Conservation (phyloP, 73 alveolate species). For the Paramecium biaurelia region DNA sequence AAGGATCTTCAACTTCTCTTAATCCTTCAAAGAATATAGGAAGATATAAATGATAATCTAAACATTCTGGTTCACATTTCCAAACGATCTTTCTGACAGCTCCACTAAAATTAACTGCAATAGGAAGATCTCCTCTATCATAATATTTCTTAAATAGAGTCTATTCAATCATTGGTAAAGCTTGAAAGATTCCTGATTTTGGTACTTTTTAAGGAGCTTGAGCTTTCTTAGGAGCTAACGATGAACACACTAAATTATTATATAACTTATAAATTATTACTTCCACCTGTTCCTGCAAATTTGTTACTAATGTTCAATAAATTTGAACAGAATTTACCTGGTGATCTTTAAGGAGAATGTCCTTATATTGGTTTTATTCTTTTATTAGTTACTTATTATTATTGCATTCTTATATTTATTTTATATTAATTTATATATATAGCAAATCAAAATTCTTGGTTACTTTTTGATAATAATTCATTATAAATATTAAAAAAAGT, state of each 20-base stretch:
- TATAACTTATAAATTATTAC: slow-evolving; percentile 4
- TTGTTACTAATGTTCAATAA: slow-evolving; percentile 54
- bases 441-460: background rate
- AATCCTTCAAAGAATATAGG: slow-evolving; percentile 98
- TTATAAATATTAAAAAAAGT: background rate
- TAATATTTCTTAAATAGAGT: slow-evolving; percentile 79
- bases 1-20: slow-evolving; percentile 97
- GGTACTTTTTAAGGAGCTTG: slow-evolving; percentile 58
- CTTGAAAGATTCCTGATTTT: slow-evolving; percentile 60
- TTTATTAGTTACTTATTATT: background rate
- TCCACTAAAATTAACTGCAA: slow-evolving; percentile 81
- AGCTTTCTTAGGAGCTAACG: slow-evolving; percentile 62
- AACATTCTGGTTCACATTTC: slow-evolving; percentile 90
- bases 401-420: background rate
- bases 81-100: slow-evolving; percentile 71
- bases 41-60: slow-evolving; percentile 92
- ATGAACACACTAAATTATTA: slow-evolving; percentile 42
- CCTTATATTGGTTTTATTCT: slow-evolving; percentile 25
- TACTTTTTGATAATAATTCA: background rate
- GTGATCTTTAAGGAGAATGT: slow-evolving; percentile 50
- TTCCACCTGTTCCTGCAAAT: slow-evolving; percentile 68
- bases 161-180: slow-evolving; percentile 60
- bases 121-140: slow-evolving; percentile 89
- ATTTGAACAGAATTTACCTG: slow-evolving; percentile 50
- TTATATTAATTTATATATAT: background rate